These are phyloP conservation scores for Cladosporium velox DNA, from an alignment of 2,329 filamentous ascomycete species.

Conservation along the genomic window DNA sequence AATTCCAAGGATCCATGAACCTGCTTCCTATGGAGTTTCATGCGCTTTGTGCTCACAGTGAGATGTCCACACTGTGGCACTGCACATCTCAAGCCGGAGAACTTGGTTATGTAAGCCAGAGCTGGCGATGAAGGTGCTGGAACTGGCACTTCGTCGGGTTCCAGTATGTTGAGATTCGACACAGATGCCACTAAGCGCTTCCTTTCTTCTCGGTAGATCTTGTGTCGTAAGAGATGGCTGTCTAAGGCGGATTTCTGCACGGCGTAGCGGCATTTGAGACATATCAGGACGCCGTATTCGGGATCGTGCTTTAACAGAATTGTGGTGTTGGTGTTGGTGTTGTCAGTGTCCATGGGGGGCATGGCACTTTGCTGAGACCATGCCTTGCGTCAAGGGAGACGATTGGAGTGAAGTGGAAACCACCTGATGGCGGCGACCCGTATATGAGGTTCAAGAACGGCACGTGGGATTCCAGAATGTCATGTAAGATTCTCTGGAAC, in stretches of 20 bases:
- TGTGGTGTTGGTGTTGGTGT: not conserved
- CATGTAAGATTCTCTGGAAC: not conserved
- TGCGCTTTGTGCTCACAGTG: not conserved
- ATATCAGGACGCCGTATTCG: not conserved
- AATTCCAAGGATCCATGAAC: not conserved
- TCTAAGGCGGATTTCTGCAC: not conserved
- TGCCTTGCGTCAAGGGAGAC: not conserved
- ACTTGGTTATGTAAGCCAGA: not conserved
- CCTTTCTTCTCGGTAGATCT: not conserved
- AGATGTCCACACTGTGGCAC: not conserved
- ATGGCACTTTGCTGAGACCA: not conserved
- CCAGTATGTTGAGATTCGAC: not conserved
- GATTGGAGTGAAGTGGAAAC: no score
- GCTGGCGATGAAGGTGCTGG: not conserved
- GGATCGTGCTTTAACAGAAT: not conserved
- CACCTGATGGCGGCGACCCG: not conserved
- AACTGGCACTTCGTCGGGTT: not conserved
- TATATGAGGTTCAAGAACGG: not conserved
- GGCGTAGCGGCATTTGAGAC: not conserved
- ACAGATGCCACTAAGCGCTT: not conserved
- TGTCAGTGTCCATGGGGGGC: not conserved
- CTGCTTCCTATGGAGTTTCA: not conserved
- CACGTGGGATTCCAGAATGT: not conserved
- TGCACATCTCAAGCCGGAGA: not conserved
- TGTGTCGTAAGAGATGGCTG: not conserved